Percentiles rank a stretch among this genome's conserved stretches.
Evolutionary conservation across 768 basidiomycete species (phyloP).

Genomic region (Kockovaella imperatae): DNA sequence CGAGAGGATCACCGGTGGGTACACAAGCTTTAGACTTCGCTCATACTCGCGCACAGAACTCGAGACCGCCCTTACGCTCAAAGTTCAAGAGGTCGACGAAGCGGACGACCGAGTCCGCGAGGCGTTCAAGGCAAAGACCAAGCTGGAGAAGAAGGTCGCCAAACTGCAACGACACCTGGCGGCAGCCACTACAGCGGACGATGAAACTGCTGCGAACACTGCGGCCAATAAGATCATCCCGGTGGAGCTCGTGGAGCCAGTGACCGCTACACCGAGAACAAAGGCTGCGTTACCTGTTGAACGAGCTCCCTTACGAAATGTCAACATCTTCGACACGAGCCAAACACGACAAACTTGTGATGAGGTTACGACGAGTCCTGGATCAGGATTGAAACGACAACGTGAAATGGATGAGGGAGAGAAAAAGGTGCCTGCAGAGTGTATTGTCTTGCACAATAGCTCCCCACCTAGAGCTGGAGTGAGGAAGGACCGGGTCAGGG

Average conservation of each 20-base stretch:
- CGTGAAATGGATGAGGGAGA: slow-evolving; percentile 12
- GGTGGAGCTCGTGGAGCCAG: background rate
- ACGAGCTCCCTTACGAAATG: background rate
- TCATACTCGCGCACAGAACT: slow-evolving; percentile 19
- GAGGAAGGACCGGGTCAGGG: too few relatives aligned
- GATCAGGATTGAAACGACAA: slow-evolving; percentile 5
- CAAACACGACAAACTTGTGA: too few relatives aligned
- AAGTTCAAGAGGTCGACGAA: slow-evolving; percentile 35
- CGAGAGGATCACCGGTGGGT: slow-evolving; percentile 18
- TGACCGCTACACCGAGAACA: background rate
- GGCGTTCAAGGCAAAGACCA: slow-evolving; percentile 25
- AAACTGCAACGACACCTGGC: slow-evolving; percentile 27
- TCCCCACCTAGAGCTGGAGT: too few relatives aligned
- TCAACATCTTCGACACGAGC: slow-evolving; percentile 2
- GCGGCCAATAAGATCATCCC: slow-evolving; percentile 12
- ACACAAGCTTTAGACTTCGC: background rate
- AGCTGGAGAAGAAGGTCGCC: slow-evolving; percentile 35
- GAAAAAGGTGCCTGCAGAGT: slow-evolving; percentile 6
- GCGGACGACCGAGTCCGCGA: slow-evolving; percentile 35
- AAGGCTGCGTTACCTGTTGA: too few relatives aligned
- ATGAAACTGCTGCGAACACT: slow-evolving; percentile 24
- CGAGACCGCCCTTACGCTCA: slow-evolving; percentile 19
- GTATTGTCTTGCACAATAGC: too few relatives aligned
- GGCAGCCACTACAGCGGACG: slow-evolving; percentile 2
- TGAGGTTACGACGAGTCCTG: too few relatives aligned